phyloP scores from a whole-genome alignment of 129 eudicot genomes.

The Lactuca sativa region DNA sequence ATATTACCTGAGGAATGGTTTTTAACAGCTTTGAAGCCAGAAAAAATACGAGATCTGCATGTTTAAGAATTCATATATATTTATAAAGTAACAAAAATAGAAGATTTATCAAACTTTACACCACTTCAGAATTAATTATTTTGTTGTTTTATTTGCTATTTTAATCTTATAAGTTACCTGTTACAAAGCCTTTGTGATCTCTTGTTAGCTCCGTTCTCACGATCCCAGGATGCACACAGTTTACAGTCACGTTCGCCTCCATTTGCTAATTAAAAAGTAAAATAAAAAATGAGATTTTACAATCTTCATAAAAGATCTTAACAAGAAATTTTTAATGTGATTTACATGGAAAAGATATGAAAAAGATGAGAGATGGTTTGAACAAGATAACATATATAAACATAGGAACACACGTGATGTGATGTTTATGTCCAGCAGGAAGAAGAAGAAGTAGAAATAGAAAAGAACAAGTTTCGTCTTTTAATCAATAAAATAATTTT shows the following conservation, averaged over 20 bases:
- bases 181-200: constrained; percentile 30
- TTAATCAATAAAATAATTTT: constrained; percentile 5
- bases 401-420: not conserved
- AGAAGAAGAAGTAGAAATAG: constrained; percentile 1
- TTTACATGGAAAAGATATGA: not conserved
- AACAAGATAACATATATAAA: not conserved
- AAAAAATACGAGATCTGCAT: constrained; percentile 79
- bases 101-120: too few species aligned
- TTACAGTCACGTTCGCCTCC: constrained; percentile 33
- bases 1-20: constrained; percentile 87
- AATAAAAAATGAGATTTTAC: not conserved
- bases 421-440: not conserved
- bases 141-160: too few species aligned
- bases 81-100: too few species aligned
- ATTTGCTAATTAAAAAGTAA: constrained; percentile 12
- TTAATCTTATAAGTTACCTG: constrained; percentile 28
- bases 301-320: too few species aligned
- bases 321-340: not conserved
- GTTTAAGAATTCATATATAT: not conserved
- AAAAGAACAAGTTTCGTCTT: not conserved
- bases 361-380: not conserved
- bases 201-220: constrained; percentile 35
- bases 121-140: too few species aligned
- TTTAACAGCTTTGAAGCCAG: constrained; percentile 76
- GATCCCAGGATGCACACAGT: constrained; percentile 42